These are phyloP conservation scores for Crucibulum laeve DNA, from an alignment of 768 basidiomycete genomes.

Conservation along the genomic window DNA sequence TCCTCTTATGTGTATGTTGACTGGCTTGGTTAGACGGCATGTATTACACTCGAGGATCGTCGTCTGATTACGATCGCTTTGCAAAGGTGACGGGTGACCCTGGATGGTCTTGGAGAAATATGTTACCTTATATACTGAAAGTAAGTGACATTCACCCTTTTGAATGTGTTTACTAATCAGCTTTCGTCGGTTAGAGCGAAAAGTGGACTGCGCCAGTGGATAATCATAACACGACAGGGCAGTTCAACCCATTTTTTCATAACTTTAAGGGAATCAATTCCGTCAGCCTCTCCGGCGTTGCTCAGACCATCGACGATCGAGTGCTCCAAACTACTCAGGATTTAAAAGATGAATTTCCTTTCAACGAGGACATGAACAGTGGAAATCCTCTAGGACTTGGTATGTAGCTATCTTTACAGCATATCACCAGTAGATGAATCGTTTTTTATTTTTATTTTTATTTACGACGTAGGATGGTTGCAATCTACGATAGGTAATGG, in stretches of 20 bases:
- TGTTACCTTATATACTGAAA: conserved; percentile 21
- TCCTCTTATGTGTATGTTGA: neutral
- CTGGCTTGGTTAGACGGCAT: neutral
- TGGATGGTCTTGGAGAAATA: conserved; percentile 26
- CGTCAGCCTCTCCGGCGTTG: conserved; percentile 26
- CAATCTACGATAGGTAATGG: conserved; percentile 16
- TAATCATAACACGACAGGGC: conserved; percentile 28
- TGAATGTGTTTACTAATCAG: conserved; percentile 1
- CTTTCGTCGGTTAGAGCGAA: conserved; percentile 14
- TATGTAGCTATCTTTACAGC: conserved; percentile 4
- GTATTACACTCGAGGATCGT: neutral
- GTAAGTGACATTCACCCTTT: conserved; percentile 7
- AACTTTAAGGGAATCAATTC: conserved; percentile 24
- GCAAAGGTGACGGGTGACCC: conserved; percentile 21
- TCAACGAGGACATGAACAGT: conserved; percentile 16
- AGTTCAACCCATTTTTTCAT: conserved; percentile 33
- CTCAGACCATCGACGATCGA: conserved; percentile 23
- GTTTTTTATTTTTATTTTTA: neutral
- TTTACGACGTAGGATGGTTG: neutral
- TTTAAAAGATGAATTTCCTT: conserved; percentile 14
- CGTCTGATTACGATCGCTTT: conserved; percentile 13
- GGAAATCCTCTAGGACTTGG: conserved; percentile 17
- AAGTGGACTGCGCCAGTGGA: conserved; percentile 27
- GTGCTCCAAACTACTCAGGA: conserved; percentile 27
- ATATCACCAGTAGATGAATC: neutral